Conservation (phyloP, 2,329 filamentous ascomycete species). For the Aspergillus sojae region DNA sequence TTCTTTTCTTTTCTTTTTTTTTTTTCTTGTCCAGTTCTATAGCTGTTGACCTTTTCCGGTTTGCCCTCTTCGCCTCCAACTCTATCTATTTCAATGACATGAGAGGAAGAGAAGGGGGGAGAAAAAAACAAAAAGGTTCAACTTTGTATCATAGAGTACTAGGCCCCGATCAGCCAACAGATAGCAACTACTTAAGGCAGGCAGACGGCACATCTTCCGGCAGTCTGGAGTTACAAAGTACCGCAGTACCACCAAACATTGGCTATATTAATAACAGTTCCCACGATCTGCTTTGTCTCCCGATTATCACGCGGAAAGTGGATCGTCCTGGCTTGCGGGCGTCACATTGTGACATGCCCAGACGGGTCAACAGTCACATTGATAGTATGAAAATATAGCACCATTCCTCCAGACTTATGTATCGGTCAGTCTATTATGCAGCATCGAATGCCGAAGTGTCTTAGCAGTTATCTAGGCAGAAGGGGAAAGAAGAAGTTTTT, state of each 20-base stretch:
- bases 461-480: background rate
- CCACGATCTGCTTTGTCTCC: constrained; percentile 7
- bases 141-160: background rate
- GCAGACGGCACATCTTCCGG: constrained; percentile 3
- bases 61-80: background rate
- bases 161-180: background rate
- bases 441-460: background rate
- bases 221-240: constrained; percentile 5
- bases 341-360: constrained; percentile 3
- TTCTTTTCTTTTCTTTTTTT: too few relatives aligned
- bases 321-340: constrained; percentile 4
- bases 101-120: background rate
- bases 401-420: background rate
- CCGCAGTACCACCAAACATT: background rate
- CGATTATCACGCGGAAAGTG: constrained; percentile 10
- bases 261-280: constrained; percentile 1
- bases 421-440: constrained; percentile 1
- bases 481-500: background rate
- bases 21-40: background rate
- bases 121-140: background rate
- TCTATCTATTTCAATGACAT: background rate
- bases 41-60: background rate
- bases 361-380: constrained; percentile 1
- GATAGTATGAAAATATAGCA: background rate
- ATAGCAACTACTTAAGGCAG: background rate